Conservation (phyloP, 2,329 filamentous ascomycete species). For the Teratosphaeria viscida region DNA sequence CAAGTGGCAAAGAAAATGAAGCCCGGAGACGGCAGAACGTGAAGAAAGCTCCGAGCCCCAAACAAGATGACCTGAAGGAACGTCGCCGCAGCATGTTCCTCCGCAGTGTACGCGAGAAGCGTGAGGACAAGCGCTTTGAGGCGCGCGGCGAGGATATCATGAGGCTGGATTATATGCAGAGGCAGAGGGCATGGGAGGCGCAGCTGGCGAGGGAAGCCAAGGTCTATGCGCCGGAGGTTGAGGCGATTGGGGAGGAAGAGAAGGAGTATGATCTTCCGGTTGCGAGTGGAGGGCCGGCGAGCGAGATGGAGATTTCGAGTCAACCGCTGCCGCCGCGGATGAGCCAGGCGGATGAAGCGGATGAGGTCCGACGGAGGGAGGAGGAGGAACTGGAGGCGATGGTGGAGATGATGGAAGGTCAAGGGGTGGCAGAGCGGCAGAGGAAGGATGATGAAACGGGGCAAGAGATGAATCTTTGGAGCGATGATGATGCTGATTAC, state of each 20-base stretch:
- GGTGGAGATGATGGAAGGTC: conserved; percentile 32
- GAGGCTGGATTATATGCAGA: conserved; percentile 35
- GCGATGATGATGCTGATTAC: conserved; percentile 52
- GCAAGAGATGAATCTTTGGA: conserved; percentile 26
- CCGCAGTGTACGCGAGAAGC: conserved; percentile 40
- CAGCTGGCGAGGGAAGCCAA: conserved; percentile 27
- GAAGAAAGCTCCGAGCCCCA: conserved; percentile 54
- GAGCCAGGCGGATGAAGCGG: conserved; percentile 27
- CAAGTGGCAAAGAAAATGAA: conserved; percentile 35
- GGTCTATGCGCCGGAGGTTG: conserved; percentile 22
- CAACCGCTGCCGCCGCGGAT: conserved; percentile 8
- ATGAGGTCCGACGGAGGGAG: conserved; percentile 32
- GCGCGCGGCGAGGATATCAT: conserved; percentile 39
- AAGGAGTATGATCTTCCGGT: conserved; percentile 13
- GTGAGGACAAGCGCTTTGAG: conserved; percentile 38
- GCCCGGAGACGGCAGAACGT: conserved; percentile 14
- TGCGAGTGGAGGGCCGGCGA: not conserved
- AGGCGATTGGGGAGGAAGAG: conserved; percentile 14
- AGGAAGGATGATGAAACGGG: conserved; percentile 6
- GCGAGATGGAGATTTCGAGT: conserved; percentile 8
- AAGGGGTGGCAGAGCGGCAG: conserved; percentile 18
- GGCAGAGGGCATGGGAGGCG: conserved; percentile 35
- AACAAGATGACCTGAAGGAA: conserved; percentile 52
- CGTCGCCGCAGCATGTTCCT: conserved; percentile 58
- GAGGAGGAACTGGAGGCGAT: conserved; percentile 36